Evolutionary conservation across 192 early-diverging fungal species (phyloP), one percentile per base, ranked within the genome.

Genomic region (Linnemannia hyalina): DNA sequence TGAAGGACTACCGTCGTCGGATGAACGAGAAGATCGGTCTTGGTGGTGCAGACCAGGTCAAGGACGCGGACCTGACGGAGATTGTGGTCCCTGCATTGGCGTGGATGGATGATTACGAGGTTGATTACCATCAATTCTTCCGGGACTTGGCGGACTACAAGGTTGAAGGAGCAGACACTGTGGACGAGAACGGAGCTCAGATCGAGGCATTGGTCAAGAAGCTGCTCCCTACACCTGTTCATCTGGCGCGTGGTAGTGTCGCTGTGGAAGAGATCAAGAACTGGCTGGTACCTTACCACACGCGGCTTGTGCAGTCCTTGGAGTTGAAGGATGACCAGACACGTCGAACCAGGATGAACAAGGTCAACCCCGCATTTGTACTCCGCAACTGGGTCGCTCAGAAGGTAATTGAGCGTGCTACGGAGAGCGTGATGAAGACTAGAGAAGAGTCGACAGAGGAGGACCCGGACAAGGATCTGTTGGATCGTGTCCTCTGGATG

Each of bases 361-460:
- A 71, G 16, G 82, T 88, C 65, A 98, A 98, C 78, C 97, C 97
- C 10, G 89, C 89, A 54, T 97, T 94, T 88, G 91, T 95, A 11
- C 88, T 96, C 63, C 93, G 96, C 26, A 96, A 97, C 78, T 96
- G 94, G 93, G 92, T 96, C 42, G 93, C 95, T 5, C 91, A 96
- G 73, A 91, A 92, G 47, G 90, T 95, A 3, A 93, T 94, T 63
- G 83, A 89, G 88, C 88, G 40, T 82, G 88, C 42, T 90, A 93
- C 23, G 77, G 86, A 40, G 85, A 90, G 74, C 71, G 88, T 32
- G 70, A 90, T 18, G 52, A 75, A 29, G 90, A 88, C 77, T 76
- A 90, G 23, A 78, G 88, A 49, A 44, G 77, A 15, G 69, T 83
- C 3, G 70, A 92, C 22, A 15, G 71, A 83, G 35, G 80, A 74